phyloP scores from a whole-genome alignment of 164 flowering plant species.

The Sextonia rubra region DNA sequence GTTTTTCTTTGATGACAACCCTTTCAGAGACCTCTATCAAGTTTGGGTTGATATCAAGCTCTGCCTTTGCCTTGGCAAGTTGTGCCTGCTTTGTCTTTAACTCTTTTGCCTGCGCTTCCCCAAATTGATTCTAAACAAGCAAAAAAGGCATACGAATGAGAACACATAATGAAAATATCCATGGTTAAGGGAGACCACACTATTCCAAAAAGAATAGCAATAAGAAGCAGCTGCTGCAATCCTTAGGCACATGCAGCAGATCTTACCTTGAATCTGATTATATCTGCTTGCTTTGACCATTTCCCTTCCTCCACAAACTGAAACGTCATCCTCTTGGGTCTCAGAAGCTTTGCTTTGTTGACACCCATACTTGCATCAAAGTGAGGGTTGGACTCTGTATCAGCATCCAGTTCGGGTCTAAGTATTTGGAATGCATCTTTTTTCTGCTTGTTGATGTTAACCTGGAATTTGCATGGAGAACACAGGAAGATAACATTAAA shows the following conservation, averaged over 20 bases:
- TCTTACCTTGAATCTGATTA: conserved; percentile 69
- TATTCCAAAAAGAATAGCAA: too few species aligned
- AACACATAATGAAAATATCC: neutral
- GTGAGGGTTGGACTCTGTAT: conserved; percentile 81
- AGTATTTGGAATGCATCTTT: conserved; percentile 94
- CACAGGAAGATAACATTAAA: conserved; percentile 3
- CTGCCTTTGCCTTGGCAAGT: conserved; percentile 84
- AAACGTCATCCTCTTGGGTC: conserved; percentile 86
- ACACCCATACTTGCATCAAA: conserved; percentile 88
- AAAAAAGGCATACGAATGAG: neutral
- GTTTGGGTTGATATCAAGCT: conserved; percentile 91
- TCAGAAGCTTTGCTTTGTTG: conserved; percentile 67
- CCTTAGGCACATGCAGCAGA: neutral
- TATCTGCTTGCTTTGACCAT: conserved; percentile 94
- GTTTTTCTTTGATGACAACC: conserved; percentile 68
- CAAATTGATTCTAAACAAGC: conserved; percentile 59
- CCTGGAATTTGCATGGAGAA: conserved; percentile 44
- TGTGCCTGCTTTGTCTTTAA: conserved; percentile 86
- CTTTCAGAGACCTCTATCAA: conserved; percentile 93
- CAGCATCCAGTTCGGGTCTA: conserved; percentile 85
- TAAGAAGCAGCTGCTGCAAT: too few species aligned
- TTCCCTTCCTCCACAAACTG: conserved; percentile 99
- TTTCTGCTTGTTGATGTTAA: conserved; percentile 97
- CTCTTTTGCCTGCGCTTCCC: conserved; percentile 96
- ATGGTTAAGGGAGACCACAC: neutral